Evolutionary conservation across 2,329 filamentous ascomycete species (phyloP).

Genomic region (Clarireedia homoeocarpa): DNA sequence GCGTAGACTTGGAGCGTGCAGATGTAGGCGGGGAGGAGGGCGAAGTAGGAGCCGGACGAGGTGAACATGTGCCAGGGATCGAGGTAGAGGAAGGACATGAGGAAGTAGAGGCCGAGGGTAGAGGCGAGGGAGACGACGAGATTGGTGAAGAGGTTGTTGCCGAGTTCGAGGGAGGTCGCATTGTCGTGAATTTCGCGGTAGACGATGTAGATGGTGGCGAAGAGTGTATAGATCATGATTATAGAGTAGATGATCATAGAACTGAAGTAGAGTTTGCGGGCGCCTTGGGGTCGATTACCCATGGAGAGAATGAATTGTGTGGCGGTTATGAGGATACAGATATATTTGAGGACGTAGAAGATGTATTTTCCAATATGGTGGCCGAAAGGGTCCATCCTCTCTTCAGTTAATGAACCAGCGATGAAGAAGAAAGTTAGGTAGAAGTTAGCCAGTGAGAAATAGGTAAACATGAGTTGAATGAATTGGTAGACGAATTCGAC

Average conservation of each 20-base stretch:
- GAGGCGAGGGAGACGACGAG: constrained; percentile 84
- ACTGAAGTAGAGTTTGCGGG: constrained; percentile 79
- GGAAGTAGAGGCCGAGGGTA: constrained; percentile 87
- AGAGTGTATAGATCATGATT: constrained; percentile 94
- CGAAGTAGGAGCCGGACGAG: constrained; percentile 82
- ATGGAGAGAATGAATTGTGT: constrained; percentile 95
- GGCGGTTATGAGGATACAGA: constrained; percentile 78
- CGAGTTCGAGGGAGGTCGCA: constrained; percentile 47
- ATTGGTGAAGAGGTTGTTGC: constrained; percentile 90
- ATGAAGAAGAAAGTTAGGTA: constrained; percentile 99
- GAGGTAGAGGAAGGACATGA: constrained; percentile 93
- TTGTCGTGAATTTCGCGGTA: constrained; percentile 60
- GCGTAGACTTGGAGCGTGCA: constrained; percentile 97
- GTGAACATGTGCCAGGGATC: constrained; percentile 99
- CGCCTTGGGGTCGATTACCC: constrained; percentile 91
- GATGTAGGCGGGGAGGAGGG: constrained; percentile 86
- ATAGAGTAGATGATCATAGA: constrained; percentile 86
- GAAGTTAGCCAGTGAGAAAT: constrained; percentile 97
- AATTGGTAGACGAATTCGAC: constrained; percentile 96
- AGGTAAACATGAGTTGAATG: constrained; percentile 88
- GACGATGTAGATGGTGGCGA: constrained; percentile 83
- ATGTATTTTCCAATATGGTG: constrained; percentile 77
- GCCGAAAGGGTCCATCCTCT: constrained; percentile 79
- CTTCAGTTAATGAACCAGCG: constrained; percentile 78
- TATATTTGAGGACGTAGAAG: constrained; percentile 80